Evolutionary conservation across 164 flowering plant species (phyloP).

Genomic region (Tinospora cordifolia): DNA sequence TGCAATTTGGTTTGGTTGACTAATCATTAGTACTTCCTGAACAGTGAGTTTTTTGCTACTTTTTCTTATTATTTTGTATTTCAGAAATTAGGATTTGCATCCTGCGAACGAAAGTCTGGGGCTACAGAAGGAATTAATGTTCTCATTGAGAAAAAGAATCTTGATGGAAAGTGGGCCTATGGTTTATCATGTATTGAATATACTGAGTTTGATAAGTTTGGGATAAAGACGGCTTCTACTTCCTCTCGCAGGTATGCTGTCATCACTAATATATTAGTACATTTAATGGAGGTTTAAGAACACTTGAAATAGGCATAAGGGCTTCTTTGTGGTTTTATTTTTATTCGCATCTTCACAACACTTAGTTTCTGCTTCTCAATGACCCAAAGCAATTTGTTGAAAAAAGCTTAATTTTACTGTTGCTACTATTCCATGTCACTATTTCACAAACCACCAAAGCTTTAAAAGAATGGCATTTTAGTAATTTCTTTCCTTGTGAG

Average conservation of each 20-base stretch:
- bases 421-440: background rate
- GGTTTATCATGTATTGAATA: slow-evolving; percentile 94
- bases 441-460: no score
- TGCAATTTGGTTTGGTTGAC: background rate
- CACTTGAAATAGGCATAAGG: background rate
- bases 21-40: background rate
- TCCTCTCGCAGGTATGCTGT: slow-evolving; percentile 42
- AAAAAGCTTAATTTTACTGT: background rate
- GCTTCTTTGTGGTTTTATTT: background rate
- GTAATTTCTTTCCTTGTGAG: background rate
- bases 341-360: background rate
- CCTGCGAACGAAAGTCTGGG: slow-evolving; percentile 64
- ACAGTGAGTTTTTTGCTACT: background rate
- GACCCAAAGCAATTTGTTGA: background rate
- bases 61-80: slow-evolving; percentile 12
- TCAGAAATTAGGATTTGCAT: slow-evolving; percentile 97
- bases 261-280: background rate
- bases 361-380: background rate
- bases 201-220: slow-evolving; percentile 89
- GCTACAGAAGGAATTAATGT: slow-evolving; percentile 99
- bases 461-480: background rate
- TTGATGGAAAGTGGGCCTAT: slow-evolving; percentile 79
- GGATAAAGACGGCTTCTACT: slow-evolving; percentile 38
- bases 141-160: slow-evolving; percentile 65
- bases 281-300: background rate